Percentiles rank a stretch among this genome's conserved stretches.
Evolutionary conservation across 371 early-diverging fungal genomes (phyloP).

Genomic region (Mortierella sp.): DNA sequence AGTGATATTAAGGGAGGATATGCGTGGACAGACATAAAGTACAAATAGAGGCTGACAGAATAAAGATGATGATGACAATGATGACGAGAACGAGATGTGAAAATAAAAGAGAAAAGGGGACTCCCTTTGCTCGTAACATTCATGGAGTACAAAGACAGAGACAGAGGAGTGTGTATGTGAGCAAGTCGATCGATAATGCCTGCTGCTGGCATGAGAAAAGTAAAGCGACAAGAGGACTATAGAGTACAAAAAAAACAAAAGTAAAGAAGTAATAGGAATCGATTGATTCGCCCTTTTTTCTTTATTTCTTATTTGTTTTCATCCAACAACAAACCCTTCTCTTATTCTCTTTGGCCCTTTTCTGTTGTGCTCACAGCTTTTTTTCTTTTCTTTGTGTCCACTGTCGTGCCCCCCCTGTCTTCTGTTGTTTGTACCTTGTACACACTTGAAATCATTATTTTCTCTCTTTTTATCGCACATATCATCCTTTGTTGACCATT

Average conservation of each 20-base stretch:
- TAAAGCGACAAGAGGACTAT: background rate
- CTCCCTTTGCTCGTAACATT: background rate
- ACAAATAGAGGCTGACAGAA: background rate
- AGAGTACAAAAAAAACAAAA: background rate
- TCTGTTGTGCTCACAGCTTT: constrained; percentile 9
- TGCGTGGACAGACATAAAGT: background rate
- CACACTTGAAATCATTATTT: background rate
- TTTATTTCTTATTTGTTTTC: too few species aligned
- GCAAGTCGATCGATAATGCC: constrained; percentile 9
- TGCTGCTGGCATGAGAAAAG: background rate
- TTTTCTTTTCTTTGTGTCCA: constrained; percentile 2
- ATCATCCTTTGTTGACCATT: background rate
- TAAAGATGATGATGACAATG: background rate
- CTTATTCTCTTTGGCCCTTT: background rate
- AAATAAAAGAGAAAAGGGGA: background rate
- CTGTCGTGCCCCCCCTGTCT: background rate
- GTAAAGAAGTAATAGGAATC: background rate
- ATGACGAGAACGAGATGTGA: background rate
- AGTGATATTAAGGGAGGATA: too few species aligned
- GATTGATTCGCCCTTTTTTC: constrained; percentile 10
- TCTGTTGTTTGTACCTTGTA: constrained; percentile 5
- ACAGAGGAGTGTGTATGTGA: background rate
- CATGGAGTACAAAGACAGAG: background rate
- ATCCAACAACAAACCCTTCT: background rate
- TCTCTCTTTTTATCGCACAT: background rate